Conservation (phyloP, 2,329 filamentous ascomycete species). For the Colletotrichum sublineola region DNA sequence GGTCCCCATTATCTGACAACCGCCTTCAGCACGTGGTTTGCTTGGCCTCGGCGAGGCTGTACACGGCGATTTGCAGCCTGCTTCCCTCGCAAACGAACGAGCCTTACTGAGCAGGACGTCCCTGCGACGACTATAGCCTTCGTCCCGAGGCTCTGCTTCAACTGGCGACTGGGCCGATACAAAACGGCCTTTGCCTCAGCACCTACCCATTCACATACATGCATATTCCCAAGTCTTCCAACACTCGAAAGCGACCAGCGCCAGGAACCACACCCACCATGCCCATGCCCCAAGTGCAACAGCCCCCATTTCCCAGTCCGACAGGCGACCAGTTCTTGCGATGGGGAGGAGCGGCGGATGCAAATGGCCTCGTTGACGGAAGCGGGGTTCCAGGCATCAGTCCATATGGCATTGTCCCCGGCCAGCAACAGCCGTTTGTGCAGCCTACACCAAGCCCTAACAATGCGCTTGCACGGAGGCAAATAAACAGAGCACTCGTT, state of each 20-base stretch:
- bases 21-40: slow-evolving; percentile 13
- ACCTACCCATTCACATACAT: slow-evolving; percentile 21
- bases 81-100: slow-evolving; percentile 24
- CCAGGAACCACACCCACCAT: slow-evolving; percentile 77
- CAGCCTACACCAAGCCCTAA: slow-evolving; percentile 42
- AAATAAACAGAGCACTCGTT: slow-evolving; percentile 65
- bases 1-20: slow-evolving; percentile 7
- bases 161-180: slow-evolving; percentile 25
- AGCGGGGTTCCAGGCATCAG: slow-evolving; percentile 50
- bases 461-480: slow-evolving; percentile 65
- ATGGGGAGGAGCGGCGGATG: slow-evolving; percentile 59
- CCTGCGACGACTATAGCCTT: slow-evolving; percentile 16
- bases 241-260: slow-evolving; percentile 78
- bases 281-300: slow-evolving; percentile 65
- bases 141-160: slow-evolving; percentile 27
- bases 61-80: slow-evolving; percentile 29
- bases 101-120: slow-evolving; percentile 20
- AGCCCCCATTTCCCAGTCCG: slow-evolving; percentile 60
- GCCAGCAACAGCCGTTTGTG: slow-evolving; percentile 52
- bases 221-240: slow-evolving; percentile 60
- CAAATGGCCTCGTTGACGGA: slow-evolving; percentile 54
- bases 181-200: slow-evolving; percentile 18
- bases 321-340: slow-evolving; percentile 62
- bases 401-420: slow-evolving; percentile 56
- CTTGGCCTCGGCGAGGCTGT: slow-evolving; percentile 24